These are phyloP conservation scores for Leccinum disarticulatum DNA, from an alignment of 768 basidiomycete genomes.

Conservation along the genomic window DNA sequence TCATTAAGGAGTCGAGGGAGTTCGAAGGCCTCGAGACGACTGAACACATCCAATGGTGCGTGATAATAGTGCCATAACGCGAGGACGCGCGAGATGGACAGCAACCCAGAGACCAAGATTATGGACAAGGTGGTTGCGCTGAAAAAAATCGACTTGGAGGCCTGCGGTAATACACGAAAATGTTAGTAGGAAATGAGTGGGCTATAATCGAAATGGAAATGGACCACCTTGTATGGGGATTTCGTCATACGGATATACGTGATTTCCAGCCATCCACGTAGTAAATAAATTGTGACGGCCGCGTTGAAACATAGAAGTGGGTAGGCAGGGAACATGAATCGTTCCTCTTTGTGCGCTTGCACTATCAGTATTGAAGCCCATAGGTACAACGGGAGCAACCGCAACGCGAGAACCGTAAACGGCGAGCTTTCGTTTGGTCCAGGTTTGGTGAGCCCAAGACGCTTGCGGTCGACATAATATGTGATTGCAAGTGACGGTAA, in stretches of 20 bases:
- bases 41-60: conserved; percentile 72
- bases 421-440: conserved; percentile 69
- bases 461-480: conserved; percentile 69
- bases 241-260: conserved; percentile 72
- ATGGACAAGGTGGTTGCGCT: conserved; percentile 70
- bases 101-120: conserved; percentile 57
- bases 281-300: conserved; percentile 80
- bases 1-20: conserved; percentile 79
- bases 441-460: conserved; percentile 59
- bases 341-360: conserved; percentile 96
- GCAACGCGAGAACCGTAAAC: conserved; percentile 69
- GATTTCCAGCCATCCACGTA: conserved; percentile 84
- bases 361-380: conserved; percentile 79
- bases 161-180: conserved; percentile 43
- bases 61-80: conserved; percentile 91
- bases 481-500: conserved; percentile 79
- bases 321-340: conserved; percentile 97
- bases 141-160: conserved; percentile 75
- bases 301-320: conserved; percentile 93
- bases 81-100: conserved; percentile 78
- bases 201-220: neutral
- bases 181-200: conserved; percentile 3
- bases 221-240: conserved; percentile 79
- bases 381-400: conserved; percentile 89
- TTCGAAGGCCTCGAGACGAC: conserved; percentile 72